These are phyloP conservation scores for Penicillium crystallinum DNA, from an alignment of 495 filamentous ascomycete genomes.

Conservation along the genomic window DNA sequence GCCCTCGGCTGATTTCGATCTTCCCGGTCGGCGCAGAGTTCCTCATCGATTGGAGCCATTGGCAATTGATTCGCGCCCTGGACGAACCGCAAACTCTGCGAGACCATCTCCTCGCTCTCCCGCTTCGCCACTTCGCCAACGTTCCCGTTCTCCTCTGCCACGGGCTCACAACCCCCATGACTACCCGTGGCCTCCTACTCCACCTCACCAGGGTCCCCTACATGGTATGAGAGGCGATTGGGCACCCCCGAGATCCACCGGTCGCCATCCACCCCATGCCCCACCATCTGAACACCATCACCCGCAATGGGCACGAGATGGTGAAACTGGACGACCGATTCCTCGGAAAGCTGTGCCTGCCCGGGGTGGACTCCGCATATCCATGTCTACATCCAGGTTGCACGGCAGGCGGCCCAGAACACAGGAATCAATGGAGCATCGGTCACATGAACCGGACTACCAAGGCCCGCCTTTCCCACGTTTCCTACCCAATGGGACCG, in stretches of 20 bases:
- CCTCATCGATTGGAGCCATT: slow-evolving; percentile 33
- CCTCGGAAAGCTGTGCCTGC: slow-evolving; percentile 26
- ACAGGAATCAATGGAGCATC: slow-evolving; percentile 27
- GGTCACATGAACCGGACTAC: slow-evolving; percentile 15
- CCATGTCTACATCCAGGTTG: slow-evolving; percentile 37
- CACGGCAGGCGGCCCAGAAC: slow-evolving; percentile 25
- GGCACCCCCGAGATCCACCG: slow-evolving; percentile 15
- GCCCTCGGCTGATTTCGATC: slow-evolving; percentile 30
- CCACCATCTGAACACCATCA: slow-evolving; percentile 16
- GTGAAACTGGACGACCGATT: slow-evolving; percentile 22
- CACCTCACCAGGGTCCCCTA: slow-evolving; percentile 23
- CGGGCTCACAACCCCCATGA: slow-evolving; percentile 19
- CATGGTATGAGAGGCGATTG: slow-evolving; percentile 19
- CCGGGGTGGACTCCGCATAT: slow-evolving; percentile 33
- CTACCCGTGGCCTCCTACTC: slow-evolving; percentile 25
- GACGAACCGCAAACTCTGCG: slow-evolving; percentile 21
- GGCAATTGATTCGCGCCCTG: slow-evolving; percentile 28
- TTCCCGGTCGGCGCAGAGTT: slow-evolving; percentile 31
- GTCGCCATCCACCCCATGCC: slow-evolving; percentile 18
- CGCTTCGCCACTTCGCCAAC: slow-evolving; percentile 15
- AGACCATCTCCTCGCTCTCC: slow-evolving; percentile 23
- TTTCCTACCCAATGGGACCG: slow-evolving; percentile 25
- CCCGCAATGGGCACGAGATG: slow-evolving; percentile 19
- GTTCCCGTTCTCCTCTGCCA: slow-evolving; percentile 28
- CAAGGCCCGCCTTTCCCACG: slow-evolving; percentile 32